Evolutionary conservation across 1,284 basidiomycete species (phyloP).

Genomic region (Boletus sp.): DNA sequence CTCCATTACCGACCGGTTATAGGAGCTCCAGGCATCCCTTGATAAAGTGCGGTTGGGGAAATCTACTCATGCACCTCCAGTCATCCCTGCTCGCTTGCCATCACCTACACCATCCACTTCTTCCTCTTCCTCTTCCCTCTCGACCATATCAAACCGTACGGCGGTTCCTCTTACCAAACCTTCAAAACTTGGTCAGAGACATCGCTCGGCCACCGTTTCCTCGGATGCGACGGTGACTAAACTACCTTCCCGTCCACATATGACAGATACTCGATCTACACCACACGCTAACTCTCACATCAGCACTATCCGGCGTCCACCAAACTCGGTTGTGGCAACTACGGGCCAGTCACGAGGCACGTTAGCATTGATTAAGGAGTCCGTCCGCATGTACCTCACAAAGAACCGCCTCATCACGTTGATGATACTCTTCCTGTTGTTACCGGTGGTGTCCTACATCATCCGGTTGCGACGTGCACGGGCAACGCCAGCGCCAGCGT

Average conservation of each 20-base stretch:
- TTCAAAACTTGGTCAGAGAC: slow-evolving; percentile 25
- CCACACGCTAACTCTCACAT: slow-evolving; percentile 22
- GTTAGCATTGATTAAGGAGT: slow-evolving; percentile 50
- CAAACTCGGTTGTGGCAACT: slow-evolving; percentile 21
- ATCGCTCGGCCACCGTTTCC: slow-evolving; percentile 28
- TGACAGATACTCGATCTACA: slow-evolving; percentile 11
- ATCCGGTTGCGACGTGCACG: slow-evolving; percentile 50
- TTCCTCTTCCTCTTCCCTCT: slow-evolving; percentile 56
- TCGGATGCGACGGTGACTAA: slow-evolving; percentile 37
- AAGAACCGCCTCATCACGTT: slow-evolving; percentile 51
- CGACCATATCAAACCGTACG: slow-evolving; percentile 61
- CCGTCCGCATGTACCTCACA: slow-evolving; percentile 51
- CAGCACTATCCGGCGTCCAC: slow-evolving; percentile 34
- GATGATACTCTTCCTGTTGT: slow-evolving; percentile 58
- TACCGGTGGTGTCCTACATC: slow-evolving; percentile 64
- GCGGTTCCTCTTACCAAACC: slow-evolving; percentile 47
- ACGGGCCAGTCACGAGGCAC: slow-evolving; percentile 45
- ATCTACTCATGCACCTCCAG: slow-evolving; percentile 14
- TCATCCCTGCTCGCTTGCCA: slow-evolving; percentile 34
- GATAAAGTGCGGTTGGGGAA: slow-evolving; percentile 33
- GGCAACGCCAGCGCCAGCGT: slow-evolving; percentile 29
- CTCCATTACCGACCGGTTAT: slow-evolving; percentile 14
- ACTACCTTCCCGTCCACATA: slow-evolving; percentile 12
- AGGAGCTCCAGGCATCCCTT: slow-evolving; percentile 51
- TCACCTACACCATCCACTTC: slow-evolving; percentile 43